Evolutionary conservation across 2,329 filamentous ascomycete species (phyloP), one percentile per base, ranked within the genome.

Genomic region (Annulohypoxylon truncatum): DNA sequence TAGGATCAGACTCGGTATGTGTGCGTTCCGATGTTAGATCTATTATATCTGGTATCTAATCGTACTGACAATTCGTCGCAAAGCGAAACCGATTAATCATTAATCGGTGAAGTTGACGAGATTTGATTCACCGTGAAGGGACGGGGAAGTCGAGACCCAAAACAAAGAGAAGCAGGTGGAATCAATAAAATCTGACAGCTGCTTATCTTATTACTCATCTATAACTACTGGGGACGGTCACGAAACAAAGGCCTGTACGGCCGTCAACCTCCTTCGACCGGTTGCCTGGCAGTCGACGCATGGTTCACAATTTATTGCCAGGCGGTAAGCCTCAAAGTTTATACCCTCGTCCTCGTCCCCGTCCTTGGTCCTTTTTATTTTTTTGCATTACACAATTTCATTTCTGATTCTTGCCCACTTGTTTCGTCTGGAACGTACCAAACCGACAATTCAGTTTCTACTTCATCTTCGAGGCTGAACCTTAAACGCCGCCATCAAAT

Each of bases 151-250:
- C 35, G 24, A 10, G 18, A 12, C 26, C 2, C 3, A 31, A 44
- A 40, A 54, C 52, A 54, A 54, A 44, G 51, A 53, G 38, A 54
- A 31, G 24, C 15, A 29, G 22, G 7, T 22, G 15, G 52, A 54
- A 42, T 54, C 38, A 54, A 44, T 24, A 26, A 22, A 42, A 38
- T n/a, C 20, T 18, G 28, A 26, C 24, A 9, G 31, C 8, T 22
- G 35, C 52, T 31, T 44, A 54, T 44, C 52, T 54, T 22, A 54
- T 31, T n/a, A n/a, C n/a, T n/a, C n/a, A n/a, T 44, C 24, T 20
- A 22, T 22, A 12, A 7, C n/a, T 29, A 29, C 18, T 29, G 26
- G 15, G 35, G 35, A 38, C 35, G 6, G n/a, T 22, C 26, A 54
- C 22, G 3, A 8, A 44, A 44, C 52, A 54, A 54, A 54, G 52